These are phyloP conservation scores for Nakazawaea peltata DNA, from an alignment of 805 yeast genomes.

Conservation along the genomic window DNA sequence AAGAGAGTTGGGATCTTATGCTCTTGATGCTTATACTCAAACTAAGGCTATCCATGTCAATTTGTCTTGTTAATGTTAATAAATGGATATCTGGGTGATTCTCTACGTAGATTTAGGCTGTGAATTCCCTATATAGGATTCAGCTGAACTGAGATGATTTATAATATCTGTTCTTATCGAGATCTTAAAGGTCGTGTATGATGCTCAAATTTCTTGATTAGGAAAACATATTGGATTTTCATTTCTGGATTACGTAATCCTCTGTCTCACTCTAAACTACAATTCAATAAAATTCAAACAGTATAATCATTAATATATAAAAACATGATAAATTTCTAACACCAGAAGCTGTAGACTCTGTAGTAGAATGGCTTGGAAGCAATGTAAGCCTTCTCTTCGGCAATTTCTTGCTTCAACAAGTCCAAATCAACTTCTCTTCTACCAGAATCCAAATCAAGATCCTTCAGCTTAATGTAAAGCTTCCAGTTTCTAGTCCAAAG, in stretches of 20 bases:
- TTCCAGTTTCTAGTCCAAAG: conserved; percentile 37
- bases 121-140: too few species aligned
- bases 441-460: conserved; percentile 57
- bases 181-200: too few species aligned
- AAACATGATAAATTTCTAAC: conserved; percentile 21
- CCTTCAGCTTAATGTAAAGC: conserved; percentile 32
- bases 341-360: conserved; percentile 52
- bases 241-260: too few species aligned
- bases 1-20: conserved; percentile 61
- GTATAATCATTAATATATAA: neutral
- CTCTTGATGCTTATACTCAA: conserved; percentile 62
- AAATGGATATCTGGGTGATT: neutral
- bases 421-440: conserved; percentile 55
- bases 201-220: too few species aligned
- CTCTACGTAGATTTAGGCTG: too few species aligned
- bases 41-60: conserved; percentile 60
- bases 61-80: conserved; percentile 24
- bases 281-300: too few species aligned
- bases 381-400: conserved; percentile 46
- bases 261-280: too few species aligned
- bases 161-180: too few species aligned
- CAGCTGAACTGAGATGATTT: too few species aligned
- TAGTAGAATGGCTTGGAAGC: conserved; percentile 36
- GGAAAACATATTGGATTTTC: too few species aligned
- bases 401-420: conserved; percentile 44